Conservation (phyloP, 2,329 filamentous ascomycete species). For the Knufia petricola region DNA sequence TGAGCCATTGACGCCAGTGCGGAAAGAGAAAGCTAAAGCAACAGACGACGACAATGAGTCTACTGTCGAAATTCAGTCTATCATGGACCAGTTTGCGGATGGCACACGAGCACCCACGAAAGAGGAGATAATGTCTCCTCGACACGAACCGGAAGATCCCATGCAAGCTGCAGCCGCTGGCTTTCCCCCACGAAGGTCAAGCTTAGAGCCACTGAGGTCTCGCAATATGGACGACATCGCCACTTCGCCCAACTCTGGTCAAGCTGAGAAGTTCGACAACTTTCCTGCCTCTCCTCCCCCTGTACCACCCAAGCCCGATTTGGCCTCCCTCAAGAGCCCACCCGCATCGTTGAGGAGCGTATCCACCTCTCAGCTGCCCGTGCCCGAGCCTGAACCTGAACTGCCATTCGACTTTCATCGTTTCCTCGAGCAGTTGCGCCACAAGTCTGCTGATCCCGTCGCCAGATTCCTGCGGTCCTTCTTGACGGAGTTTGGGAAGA, state of each 20-base stretch:
- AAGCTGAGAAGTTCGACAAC: slow-evolving; percentile 15
- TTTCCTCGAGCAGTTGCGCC: slow-evolving; percentile 88
- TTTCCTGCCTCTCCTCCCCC: slow-evolving; percentile 21
- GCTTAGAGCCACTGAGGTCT: slow-evolving; percentile 60
- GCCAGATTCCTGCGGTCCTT: slow-evolving; percentile 94
- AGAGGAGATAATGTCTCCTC: slow-evolving; percentile 86
- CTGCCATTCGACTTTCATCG: slow-evolving; percentile 95
- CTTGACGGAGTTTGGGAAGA: slow-evolving; percentile 86
- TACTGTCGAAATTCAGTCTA: slow-evolving; percentile 82
- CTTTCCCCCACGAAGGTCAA: slow-evolving; percentile 77
- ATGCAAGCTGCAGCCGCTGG: slow-evolving; percentile 56
- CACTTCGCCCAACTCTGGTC: slow-evolving; percentile 15
- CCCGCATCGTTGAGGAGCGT: slow-evolving; percentile 27
- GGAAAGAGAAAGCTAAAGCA: slow-evolving; percentile 44
- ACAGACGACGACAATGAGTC: slow-evolving; percentile 62
- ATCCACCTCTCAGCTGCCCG: slow-evolving; percentile 42
- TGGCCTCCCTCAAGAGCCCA: slow-evolving; percentile 19
- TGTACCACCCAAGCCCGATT: slow-evolving; percentile 24
- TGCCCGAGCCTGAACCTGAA: slow-evolving; percentile 69
- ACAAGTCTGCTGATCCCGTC: slow-evolving; percentile 95
- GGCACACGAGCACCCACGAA: slow-evolving; percentile 59
- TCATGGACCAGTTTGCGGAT: slow-evolving; percentile 92
- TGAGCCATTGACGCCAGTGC: slow-evolving; percentile 13
- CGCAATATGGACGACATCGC: slow-evolving; percentile 28
- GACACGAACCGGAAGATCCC: slow-evolving; percentile 72